Conservation (phyloP, 169 alveolate species). For the Pseudocohnilembus persalinus region DNA sequence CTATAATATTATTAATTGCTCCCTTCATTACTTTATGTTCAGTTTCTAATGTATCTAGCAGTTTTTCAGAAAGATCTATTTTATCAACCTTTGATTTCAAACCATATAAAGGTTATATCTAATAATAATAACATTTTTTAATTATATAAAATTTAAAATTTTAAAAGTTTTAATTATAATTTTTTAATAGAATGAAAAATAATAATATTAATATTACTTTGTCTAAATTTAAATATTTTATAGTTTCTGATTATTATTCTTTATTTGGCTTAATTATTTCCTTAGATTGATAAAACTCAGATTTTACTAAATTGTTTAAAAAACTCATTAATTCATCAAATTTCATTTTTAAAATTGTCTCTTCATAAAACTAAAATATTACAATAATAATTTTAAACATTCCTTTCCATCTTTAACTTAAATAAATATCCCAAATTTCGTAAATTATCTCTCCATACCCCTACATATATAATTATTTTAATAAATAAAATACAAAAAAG, state of each 20-base stretch:
- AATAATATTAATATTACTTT: too few species aligned
- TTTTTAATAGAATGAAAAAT: too few species aligned
- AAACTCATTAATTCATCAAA: neutral
- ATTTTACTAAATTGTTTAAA: too few species aligned
- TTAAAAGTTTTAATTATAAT: too few species aligned
- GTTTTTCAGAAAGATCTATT: neutral
- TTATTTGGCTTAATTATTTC: neutral
- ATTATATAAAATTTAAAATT: too few species aligned
- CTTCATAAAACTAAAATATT: neutral
- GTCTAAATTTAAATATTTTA: too few species aligned
- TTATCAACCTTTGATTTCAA: neutral
- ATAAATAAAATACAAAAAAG: too few species aligned
- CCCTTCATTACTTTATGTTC: neutral
- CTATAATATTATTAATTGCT: too few species aligned
- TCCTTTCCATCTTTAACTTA: neutral
- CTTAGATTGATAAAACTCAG: neutral
- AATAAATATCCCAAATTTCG: neutral
- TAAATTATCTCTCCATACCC: neutral
- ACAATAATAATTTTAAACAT: neutral
- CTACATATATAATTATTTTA: too few species aligned
- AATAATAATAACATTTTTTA: too few species aligned
- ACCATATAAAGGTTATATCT: neutral
- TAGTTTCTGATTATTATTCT: neutral
- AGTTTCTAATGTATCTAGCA: neutral
- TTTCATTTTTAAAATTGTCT: neutral